Base-by-base conservation (phyloP, 495 filamentous ascomycete species). In the Copromyces sp. region DNA sequence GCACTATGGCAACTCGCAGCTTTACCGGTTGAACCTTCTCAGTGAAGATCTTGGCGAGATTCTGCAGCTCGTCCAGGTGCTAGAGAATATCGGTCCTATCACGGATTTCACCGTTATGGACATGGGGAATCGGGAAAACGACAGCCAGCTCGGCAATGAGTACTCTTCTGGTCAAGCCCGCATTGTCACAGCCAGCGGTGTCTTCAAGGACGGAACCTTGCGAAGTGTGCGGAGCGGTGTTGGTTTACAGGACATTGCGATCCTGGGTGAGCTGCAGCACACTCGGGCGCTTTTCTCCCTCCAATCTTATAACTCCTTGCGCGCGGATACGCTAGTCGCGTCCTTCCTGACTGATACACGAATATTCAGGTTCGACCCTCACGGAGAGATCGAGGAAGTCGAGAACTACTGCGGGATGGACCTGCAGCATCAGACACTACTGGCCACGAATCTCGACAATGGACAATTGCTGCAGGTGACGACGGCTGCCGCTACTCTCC, bases 41-140 rank as follows among this genome's bases (percentile, higher is more conserved):
- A 72, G 42, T 16, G 77, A 81, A 12, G 74, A 78, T 4, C 9
- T 68, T 11, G 59, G 47, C n/a, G 82, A 83, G 35, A 82, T 83
- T 0, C 77, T 95, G 39, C 84, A 91, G 44, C 79, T 94, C 3
- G 81, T 97, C 11, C 93, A 98, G 81, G 91, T 89, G 0, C 81
- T 98, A 70, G 82, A 88, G 11, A 98, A 96, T 76, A 91, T 97
- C 78, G 94, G 92, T 0, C 95, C 95, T 2, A 92, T 98, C 59
- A 80, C 97, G 16, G 95, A 99, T 77, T 97, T 98, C 70, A 91
- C 91, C 6, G 88, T 98, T 12, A 96, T 98, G 92, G 95, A 98
- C 78, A 90, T 98, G 84, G 94, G 94, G 0, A 94, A 91, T 73
- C 87, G 93, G 37, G 87, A 90, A 69, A 89, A 89, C 65, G 93